Evolutionary conservation across 805 yeast species (phyloP).

Genomic region (Starmerella apicola): DNA sequence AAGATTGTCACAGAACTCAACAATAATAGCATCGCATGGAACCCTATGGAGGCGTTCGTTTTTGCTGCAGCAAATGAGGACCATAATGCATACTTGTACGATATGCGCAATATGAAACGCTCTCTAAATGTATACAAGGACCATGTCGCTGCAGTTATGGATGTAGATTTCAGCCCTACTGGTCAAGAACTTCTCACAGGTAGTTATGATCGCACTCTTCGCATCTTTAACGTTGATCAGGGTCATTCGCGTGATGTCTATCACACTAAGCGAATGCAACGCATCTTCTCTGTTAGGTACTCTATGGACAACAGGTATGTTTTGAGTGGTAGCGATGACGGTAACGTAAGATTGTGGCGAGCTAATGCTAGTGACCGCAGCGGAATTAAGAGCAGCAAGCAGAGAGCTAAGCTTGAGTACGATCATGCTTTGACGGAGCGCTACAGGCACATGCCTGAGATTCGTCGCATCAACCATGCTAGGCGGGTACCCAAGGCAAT

Average conservation of each 20-base stretch:
- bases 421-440: conserved; percentile 85
- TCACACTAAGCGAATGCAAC: conserved; percentile 97
- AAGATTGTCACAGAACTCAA: conserved; percentile 72
- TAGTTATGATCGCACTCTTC: conserved; percentile 83
- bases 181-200: conserved; percentile 95
- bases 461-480: conserved; percentile 77
- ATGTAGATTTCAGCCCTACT: conserved; percentile 89
- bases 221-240: conserved; percentile 60
- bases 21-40: conserved; percentile 83
- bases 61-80: conserved; percentile 91
- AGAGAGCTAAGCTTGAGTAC: conserved; percentile 75
- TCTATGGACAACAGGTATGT: conserved; percentile 85
- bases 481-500: conserved; percentile 81
- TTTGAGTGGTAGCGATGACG: conserved; percentile 88
- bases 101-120: conserved; percentile 80
- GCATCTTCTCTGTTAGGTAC: conserved; percentile 69
- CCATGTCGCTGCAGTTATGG: conserved; percentile 92
- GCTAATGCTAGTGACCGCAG: conserved; percentile 74
- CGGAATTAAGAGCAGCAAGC: conserved; percentile 64
- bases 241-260: conserved; percentile 94
- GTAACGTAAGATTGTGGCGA: conserved; percentile 91
- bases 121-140: conserved; percentile 82
- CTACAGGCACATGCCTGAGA: conserved; percentile 93
- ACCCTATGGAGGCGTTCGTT: conserved; percentile 93
- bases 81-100: conserved; percentile 88